Conservation (phyloP, 2,329 filamentous ascomycete species). For the Stachybotrys echinatus region DNA sequence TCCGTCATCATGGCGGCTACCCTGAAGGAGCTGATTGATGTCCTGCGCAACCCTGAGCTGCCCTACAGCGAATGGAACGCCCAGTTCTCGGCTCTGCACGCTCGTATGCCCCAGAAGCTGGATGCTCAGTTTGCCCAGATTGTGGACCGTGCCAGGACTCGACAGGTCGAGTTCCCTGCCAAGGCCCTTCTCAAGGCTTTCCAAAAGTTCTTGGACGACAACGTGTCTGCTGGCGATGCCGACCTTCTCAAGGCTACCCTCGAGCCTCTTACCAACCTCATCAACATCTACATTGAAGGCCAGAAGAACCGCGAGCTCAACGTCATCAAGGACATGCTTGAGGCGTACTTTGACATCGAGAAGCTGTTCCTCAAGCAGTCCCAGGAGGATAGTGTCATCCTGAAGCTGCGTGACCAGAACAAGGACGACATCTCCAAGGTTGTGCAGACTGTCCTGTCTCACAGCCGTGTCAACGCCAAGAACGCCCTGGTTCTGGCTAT, state of each 20-base stretch:
- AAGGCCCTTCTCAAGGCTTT: constrained; percentile 82
- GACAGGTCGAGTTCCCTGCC: constrained; percentile 84
- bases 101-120: constrained; percentile 92
- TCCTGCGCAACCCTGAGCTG: constrained; percentile 82
- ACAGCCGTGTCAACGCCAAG: constrained; percentile 88
- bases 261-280: constrained; percentile 69
- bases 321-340: constrained; percentile 73
- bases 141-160: constrained; percentile 74
- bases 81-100: constrained; percentile 93
- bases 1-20: constrained; percentile 90
- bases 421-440: constrained; percentile 86
- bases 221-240: constrained; percentile 67
- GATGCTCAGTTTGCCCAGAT: constrained; percentile 77
- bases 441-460: constrained; percentile 84
- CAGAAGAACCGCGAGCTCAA: constrained; percentile 85
- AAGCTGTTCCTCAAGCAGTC: constrained; percentile 80
- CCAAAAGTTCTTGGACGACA: constrained; percentile 83
- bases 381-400: constrained; percentile 89
- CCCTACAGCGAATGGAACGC: constrained; percentile 96
- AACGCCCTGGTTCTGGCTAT: constrained; percentile 90
- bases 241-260: constrained; percentile 69
- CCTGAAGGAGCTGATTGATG: constrained; percentile 82
- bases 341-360: constrained; percentile 80
- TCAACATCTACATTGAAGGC: constrained; percentile 77
- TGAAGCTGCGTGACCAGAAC: constrained; percentile 92